Evolutionary conservation across 2,329 filamentous ascomycete genomes (phyloP).

Genomic region (Orbilia javanica): DNA sequence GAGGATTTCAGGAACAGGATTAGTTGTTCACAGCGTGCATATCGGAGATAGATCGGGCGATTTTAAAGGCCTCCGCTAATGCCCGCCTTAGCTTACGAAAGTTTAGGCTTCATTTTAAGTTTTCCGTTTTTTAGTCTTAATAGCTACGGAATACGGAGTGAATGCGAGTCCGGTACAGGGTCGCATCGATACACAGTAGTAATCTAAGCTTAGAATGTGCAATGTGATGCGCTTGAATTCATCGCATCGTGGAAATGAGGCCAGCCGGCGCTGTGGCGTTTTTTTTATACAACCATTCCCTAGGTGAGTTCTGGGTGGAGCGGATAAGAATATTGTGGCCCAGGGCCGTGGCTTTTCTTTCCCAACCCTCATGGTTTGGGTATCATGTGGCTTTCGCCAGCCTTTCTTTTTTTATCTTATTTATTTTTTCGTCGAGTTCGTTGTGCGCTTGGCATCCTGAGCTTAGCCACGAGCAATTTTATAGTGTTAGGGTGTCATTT

Average conservation of each 20-base stretch:
- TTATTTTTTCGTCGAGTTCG: constrained; percentile 27
- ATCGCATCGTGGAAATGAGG: constrained; percentile 57
- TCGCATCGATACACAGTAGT: constrained; percentile 27
- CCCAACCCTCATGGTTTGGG: constrained; percentile 14
- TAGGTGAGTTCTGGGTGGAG: not conserved
- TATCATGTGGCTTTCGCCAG: constrained; percentile 23
- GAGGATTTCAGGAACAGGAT: constrained; percentile 25
- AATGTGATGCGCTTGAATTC: constrained; percentile 44
- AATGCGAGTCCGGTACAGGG: constrained; percentile 1
- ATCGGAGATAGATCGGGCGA: constrained; percentile 48
- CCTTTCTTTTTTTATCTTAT: constrained; percentile 11
- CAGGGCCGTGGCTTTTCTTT: constrained; percentile 10
- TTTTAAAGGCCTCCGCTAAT: constrained; percentile 18
- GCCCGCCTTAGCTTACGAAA: not conserved
- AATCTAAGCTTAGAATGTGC: constrained; percentile 30
- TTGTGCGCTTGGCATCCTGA: not conserved
- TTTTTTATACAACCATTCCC: constrained; percentile 21
- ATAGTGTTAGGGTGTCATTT: not conserved
- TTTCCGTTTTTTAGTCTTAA: not conserved
- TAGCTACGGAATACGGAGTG: constrained; percentile 12
- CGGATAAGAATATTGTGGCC: constrained; percentile 13
- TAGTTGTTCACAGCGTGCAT: constrained; percentile 10
- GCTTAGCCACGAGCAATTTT: not conserved
- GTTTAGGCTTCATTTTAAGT: constrained; percentile 1
- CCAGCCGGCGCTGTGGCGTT: constrained; percentile 50